A percentile compares a stretch with the other conserved stretches of the same genome.
Conservation (phyloP, 441 rosid species). For the Viola pubescens region DNA sequence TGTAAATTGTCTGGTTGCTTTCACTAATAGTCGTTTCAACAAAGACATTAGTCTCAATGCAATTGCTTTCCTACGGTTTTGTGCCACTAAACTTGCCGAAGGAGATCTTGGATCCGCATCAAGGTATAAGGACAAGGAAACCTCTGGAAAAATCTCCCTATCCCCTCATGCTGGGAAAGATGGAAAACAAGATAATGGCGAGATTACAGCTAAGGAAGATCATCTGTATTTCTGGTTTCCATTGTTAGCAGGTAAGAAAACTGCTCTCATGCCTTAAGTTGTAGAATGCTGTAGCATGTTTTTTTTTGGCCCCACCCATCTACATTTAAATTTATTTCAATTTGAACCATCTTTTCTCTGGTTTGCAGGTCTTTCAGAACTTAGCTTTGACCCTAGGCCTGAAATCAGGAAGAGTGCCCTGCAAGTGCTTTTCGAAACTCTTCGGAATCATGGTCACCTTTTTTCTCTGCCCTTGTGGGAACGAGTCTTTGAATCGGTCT, state of each 20-base stretch:
- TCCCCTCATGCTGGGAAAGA: conserved; percentile 49
- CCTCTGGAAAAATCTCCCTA: conserved; percentile 40
- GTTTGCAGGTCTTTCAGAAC: conserved; percentile 91
- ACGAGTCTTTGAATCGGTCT: conserved; percentile 83
- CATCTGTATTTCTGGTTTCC: conserved; percentile 99
- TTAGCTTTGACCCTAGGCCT: conserved; percentile 98
- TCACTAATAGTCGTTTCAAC: conserved; percentile 92
- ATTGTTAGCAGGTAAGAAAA: conserved; percentile 77
- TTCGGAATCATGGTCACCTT: conserved; percentile 95
- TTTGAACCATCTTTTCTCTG: background rate
- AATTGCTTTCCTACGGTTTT: conserved; percentile 87
- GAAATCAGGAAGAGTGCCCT: conserved; percentile 98
- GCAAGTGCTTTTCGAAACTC: conserved; percentile 83
- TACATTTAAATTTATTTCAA: background rate
- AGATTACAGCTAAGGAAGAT: conserved; percentile 53
- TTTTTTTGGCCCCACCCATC: background rate
- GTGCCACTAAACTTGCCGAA: conserved; percentile 97
- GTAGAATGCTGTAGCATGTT: background rate
- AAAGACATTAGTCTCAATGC: conserved; percentile 95
- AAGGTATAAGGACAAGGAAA: conserved; percentile 64
- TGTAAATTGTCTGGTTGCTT: conserved; percentile 95
- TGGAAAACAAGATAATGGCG: conserved; percentile 63
- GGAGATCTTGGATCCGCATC: conserved; percentile 80
- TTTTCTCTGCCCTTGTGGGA: conserved; percentile 92
- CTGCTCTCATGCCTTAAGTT: conserved; percentile 12